These are phyloP conservation scores for Epichloe glyceriae DNA, from an alignment of 2,329 filamentous ascomycete species.

Conservation along the genomic window DNA sequence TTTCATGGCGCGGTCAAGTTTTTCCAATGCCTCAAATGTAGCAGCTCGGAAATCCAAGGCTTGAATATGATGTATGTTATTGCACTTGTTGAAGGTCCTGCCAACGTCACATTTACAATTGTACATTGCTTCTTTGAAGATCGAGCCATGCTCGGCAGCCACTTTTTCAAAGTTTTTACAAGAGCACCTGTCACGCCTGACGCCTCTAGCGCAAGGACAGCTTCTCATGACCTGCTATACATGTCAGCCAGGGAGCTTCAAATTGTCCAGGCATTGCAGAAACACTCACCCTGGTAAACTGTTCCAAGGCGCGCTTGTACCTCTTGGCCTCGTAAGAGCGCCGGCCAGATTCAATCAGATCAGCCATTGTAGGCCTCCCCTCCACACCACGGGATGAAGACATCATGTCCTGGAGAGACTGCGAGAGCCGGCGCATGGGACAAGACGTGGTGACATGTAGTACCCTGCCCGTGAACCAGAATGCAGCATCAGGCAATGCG, in stretches of 20 bases:
- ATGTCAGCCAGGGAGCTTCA: background rate
- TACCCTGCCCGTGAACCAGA: background rate
- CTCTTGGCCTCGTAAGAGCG: conserved; percentile 19
- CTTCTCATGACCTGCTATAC: conserved; percentile 22
- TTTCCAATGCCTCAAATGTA: conserved; percentile 24
- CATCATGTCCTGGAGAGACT: conserved; percentile 6
- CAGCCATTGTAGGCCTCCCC: background rate
- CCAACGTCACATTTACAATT: conserved; percentile 24
- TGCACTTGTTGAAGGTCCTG: conserved; percentile 26
- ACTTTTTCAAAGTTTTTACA: conserved; percentile 27
- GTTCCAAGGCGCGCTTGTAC: conserved; percentile 23
- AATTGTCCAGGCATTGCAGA: background rate
- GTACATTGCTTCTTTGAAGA: conserved; percentile 29
- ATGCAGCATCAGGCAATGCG: background rate
- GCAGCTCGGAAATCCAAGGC: conserved; percentile 29
- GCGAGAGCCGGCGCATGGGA: conserved; percentile 6
- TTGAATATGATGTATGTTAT: conserved; percentile 23
- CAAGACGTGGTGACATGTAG: background rate
- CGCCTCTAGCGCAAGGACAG: conserved; percentile 21
- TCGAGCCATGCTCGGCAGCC: conserved; percentile 19
- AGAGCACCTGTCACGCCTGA: conserved; percentile 22
- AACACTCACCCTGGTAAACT: conserved; percentile 23
- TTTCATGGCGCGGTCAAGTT: conserved; percentile 23
- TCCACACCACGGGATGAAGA: conserved; percentile 4
- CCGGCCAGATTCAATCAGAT: conserved; percentile 19